phyloP scores from a whole-genome alignment of 331 rosid genomes.

The Rhamnella rubrinervis region DNA sequence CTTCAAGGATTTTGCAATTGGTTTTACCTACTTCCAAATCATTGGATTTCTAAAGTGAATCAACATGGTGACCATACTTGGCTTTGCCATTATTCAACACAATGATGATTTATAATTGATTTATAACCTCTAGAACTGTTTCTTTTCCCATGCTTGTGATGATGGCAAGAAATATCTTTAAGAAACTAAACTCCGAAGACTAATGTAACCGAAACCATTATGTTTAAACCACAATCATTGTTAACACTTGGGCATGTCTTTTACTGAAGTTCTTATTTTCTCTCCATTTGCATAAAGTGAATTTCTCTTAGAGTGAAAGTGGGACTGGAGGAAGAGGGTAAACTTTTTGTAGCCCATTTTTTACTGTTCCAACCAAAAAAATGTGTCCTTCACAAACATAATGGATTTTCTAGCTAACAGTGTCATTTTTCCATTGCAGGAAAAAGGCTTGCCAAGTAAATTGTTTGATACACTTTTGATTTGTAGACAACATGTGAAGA shows the following conservation, averaged over 20 bases:
- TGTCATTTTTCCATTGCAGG: slow-evolving; percentile 43
- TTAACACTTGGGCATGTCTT: background rate
- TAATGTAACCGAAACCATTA: background rate
- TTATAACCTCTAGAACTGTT: background rate
- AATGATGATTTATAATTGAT: background rate
- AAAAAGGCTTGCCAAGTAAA: slow-evolving; percentile 49
- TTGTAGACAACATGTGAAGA: slow-evolving; percentile 19
- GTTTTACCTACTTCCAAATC: background rate
- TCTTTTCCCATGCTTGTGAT: background rate
- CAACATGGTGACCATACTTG: background rate
- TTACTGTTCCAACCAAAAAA: background rate
- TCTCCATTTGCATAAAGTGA: no score
- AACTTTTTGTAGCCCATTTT: no score
- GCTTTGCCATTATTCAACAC: background rate
- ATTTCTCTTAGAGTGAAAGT: no score
- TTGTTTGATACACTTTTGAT: slow-evolving; percentile 9
- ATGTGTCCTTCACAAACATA: background rate
- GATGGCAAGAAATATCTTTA: background rate
- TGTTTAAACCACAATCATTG: background rate
- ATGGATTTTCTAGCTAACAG: slow-evolving; percentile 12
- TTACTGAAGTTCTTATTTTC: no score
- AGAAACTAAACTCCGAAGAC: background rate
- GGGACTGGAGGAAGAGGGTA: no score
- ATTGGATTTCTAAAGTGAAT: no score
- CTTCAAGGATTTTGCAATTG: no score